A percentile compares a stretch with the other conserved stretches of the same genome.
Evolutionary conservation across 163 green algal species (phyloP).

Genomic region (Trebouxia gelatinosa): DNA sequence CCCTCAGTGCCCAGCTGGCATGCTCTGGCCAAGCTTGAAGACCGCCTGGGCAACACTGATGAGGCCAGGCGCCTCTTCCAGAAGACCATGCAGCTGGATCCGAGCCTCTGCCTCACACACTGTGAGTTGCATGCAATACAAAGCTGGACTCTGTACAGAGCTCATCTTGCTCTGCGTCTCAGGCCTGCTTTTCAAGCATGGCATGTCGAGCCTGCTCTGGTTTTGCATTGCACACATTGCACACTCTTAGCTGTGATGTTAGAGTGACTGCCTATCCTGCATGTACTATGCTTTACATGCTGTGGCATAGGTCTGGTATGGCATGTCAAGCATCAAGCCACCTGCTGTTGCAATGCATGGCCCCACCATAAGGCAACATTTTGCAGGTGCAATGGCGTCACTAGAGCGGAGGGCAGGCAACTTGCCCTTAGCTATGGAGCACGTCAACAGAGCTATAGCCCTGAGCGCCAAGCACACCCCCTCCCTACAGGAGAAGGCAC

Average conservation of each 20-base stretch:
- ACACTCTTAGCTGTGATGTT: neutral
- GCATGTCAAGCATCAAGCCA: neutral
- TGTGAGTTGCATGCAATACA: too few species aligned
- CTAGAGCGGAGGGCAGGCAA: slow-evolving; percentile 9
- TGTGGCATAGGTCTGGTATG: too few species aligned
- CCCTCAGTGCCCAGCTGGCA: slow-evolving; percentile 20
- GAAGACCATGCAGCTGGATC: neutral
- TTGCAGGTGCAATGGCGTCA: neutral
- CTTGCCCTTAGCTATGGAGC: neutral
- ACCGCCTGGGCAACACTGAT: neutral
- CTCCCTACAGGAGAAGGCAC: too few species aligned
- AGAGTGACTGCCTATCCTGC: neutral
- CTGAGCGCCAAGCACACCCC: too few species aligned
- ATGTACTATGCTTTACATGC: neutral
- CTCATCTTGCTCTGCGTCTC: too few species aligned
- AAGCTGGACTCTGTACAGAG: too few species aligned
- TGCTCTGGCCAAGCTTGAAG: slow-evolving; percentile 2
- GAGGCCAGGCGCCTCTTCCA: neutral
- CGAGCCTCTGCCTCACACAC: neutral
- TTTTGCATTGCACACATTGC: neutral
- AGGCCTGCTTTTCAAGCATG: neutral
- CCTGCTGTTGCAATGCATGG: neutral
- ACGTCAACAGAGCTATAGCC: too few species aligned
- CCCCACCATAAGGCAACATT: neutral
- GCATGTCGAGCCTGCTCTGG: neutral